Evolutionary conservation across 2,329 filamentous ascomycete genomes (phyloP).

Genomic region (Fusarium sp.): DNA sequence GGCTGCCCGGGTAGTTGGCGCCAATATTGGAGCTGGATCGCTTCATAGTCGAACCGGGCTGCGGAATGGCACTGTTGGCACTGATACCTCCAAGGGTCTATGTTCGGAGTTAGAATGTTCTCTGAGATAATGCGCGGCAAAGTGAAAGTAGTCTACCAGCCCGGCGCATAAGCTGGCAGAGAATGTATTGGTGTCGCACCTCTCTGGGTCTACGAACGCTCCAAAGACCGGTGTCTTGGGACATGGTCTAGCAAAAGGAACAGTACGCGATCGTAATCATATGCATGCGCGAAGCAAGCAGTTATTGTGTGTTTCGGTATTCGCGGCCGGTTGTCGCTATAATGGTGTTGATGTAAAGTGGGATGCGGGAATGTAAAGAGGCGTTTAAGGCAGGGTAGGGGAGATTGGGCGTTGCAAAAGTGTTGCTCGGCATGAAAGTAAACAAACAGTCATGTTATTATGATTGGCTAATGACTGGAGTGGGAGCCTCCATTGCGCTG

Average conservation of each 20-base stretch:
- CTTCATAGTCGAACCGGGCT: constrained; percentile 94
- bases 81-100: constrained; percentile 90
- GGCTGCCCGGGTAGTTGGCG: constrained; percentile 73
- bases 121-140: not conserved
- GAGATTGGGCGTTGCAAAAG: constrained; percentile 38
- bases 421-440: constrained; percentile 60
- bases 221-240: constrained; percentile 88
- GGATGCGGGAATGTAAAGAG: constrained; percentile 38
- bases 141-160: constrained; percentile 8
- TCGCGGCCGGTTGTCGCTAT: constrained; percentile 9
- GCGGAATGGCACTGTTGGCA: constrained; percentile 86
- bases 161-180: constrained; percentile 38
- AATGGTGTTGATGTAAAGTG: constrained; percentile 39
- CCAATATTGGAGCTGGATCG: constrained; percentile 84
- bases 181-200: constrained; percentile 61
- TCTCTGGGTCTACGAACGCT: constrained; percentile 93
- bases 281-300: constrained; percentile 26
- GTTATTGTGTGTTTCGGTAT: constrained; percentile 9
- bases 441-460: constrained; percentile 53
- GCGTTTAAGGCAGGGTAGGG: constrained; percentile 31
- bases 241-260: constrained; percentile 67
- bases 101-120: constrained; percentile 39
- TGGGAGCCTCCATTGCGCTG: constrained; percentile 35
- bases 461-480: constrained; percentile 47
- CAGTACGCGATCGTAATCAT: constrained; percentile 36